Percentiles rank a stretch among this genome's conserved stretches.
phyloP scores from a whole-genome alignment of 768 basidiomycete species.

The Lepiota brunneoincarnata region DNA sequence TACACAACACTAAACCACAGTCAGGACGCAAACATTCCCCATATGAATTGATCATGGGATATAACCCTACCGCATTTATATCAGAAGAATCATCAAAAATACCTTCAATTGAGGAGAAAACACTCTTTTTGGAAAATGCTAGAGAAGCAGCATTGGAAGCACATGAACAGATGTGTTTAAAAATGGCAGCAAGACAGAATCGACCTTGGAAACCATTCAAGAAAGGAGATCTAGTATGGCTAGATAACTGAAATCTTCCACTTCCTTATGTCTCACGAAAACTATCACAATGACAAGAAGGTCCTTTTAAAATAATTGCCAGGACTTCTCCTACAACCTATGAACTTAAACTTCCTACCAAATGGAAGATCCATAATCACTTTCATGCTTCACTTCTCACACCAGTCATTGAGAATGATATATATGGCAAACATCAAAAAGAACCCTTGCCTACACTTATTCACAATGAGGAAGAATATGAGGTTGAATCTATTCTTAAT shows the following conservation, averaged over 20 bases:
- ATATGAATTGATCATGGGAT: background rate
- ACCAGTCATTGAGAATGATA: background rate
- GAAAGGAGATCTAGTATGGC: background rate
- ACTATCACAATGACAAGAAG: background rate
- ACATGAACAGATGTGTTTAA: too few relatives aligned
- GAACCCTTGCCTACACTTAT: background rate
- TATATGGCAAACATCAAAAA: background rate
- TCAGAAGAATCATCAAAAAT: too few relatives aligned
- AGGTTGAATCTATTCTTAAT: background rate
- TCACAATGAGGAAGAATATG: background rate
- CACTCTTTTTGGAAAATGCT: too few relatives aligned
- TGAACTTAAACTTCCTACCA: background rate
- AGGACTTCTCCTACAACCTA: too few relatives aligned
- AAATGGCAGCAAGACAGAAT: too few relatives aligned
- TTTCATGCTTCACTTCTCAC: background rate
- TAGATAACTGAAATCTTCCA: background rate
- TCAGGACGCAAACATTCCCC: background rate
- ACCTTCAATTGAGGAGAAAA: too few relatives aligned
- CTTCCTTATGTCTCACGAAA: background rate
- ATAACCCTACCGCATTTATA: too few relatives aligned
- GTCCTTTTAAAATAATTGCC: background rate
- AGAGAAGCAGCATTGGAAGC: too few relatives aligned
- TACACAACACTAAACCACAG: background rate
- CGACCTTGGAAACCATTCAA: too few relatives aligned
- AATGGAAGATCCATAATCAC: background rate